phyloP scores from a whole-genome alignment of 2,329 filamentous ascomycete species.

The Ceratocystis huliohia region DNA sequence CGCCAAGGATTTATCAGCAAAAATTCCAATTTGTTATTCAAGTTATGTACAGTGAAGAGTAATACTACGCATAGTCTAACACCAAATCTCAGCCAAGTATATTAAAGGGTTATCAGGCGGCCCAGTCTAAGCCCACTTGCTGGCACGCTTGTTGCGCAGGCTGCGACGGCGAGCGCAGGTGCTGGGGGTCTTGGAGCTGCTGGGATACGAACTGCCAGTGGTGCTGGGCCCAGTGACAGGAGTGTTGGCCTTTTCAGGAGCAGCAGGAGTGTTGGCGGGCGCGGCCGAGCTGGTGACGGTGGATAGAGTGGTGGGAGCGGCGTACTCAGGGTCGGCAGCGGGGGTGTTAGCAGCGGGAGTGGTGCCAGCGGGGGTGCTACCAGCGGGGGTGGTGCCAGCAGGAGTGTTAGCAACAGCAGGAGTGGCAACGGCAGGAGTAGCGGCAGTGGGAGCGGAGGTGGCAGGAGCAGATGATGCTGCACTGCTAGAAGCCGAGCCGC shows the following conservation, averaged over 20 bases:
- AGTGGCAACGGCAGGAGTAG: neutral
- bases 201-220: slow-evolving; percentile 3
- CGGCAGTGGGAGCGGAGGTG: neutral
- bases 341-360: neutral
- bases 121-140: neutral
- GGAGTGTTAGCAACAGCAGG: neutral
- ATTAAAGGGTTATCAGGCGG: neutral
- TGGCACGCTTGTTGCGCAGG: slow-evolving; percentile 11
- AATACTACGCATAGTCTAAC: neutral
- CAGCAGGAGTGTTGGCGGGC: slow-evolving; percentile 8
- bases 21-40: slow-evolving; percentile 2
- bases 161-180: slow-evolving; percentile 15
- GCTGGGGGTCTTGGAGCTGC: slow-evolving; percentile 1
- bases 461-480: neutral
- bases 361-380: neutral
- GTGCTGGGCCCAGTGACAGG: slow-evolving; percentile 4
- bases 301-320: slow-evolving; percentile 13
- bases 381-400: neutral
- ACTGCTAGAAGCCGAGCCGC: slow-evolving; percentile 4
- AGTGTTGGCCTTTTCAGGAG: neutral
- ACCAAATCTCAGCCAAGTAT: neutral
- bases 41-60: slow-evolving; percentile 6
- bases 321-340: neutral
- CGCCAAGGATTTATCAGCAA: neutral
- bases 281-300: slow-evolving; percentile 9